Evolutionary conservation across 2,329 filamentous ascomycete genomes (phyloP).

Genomic region (Byssoonygena ceratinophila): DNA sequence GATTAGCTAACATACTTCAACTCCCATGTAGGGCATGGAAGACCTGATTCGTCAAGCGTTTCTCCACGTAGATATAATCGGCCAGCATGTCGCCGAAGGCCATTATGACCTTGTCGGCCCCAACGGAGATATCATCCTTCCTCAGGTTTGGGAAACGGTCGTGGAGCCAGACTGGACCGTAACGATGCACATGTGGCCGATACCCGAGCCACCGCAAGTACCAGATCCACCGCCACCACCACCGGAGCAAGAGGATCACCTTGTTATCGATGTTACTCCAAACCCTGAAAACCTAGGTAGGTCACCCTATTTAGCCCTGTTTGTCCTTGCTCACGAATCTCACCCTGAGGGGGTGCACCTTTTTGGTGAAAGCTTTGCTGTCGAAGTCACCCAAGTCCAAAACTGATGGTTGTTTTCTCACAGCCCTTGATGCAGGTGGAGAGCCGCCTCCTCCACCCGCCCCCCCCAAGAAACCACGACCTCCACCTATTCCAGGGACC

Average conservation of each 20-base stretch:
- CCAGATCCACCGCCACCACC: slow-evolving; percentile 29
- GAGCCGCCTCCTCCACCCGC: slow-evolving; percentile 13
- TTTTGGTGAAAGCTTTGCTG: not conserved
- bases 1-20: not conserved
- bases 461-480: slow-evolving; percentile 27
- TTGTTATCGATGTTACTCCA: slow-evolving; percentile 25
- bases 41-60: slow-evolving; percentile 78
- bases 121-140: slow-evolving; percentile 71
- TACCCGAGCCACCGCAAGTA: slow-evolving; percentile 42
- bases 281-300: not conserved
- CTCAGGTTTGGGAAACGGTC: slow-evolving; percentile 70
- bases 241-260: slow-evolving; percentile 17
- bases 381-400: too few species aligned
- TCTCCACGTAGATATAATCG: slow-evolving; percentile 63
- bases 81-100: slow-evolving; percentile 63
- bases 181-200: slow-evolving; percentile 58
- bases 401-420: too few species aligned
- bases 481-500: slow-evolving; percentile 25
- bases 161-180: slow-evolving; percentile 66
- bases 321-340: slow-evolving; percentile 16
- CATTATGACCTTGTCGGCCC: slow-evolving; percentile 73
- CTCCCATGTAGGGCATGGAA: slow-evolving; percentile 59
- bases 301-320: slow-evolving; percentile 13
- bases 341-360: too few species aligned
- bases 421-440: slow-evolving; percentile 1